These are phyloP conservation scores for Rutidosis leptorrhynchoides DNA, from an alignment of 129 eudicot genomes.

Conservation along the genomic window DNA sequence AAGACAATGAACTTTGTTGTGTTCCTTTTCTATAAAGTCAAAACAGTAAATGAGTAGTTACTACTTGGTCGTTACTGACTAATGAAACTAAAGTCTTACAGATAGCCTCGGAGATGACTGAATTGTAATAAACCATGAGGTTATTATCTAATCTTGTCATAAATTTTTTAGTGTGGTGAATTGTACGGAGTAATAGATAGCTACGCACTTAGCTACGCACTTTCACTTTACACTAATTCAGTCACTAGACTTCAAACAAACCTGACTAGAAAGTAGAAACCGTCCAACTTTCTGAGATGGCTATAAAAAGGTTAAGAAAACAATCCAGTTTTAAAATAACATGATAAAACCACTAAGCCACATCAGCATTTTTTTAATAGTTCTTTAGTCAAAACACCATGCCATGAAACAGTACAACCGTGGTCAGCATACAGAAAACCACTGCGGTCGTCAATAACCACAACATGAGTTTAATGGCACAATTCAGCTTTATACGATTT, in stretches of 20 bases:
- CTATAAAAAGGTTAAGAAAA: neutral
- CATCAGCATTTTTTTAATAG: neutral
- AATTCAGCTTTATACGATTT: neutral
- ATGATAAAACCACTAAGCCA: neutral
- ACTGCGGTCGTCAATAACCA: neutral
- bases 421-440: neutral
- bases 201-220: constrained; percentile 6
- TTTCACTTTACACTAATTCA: neutral
- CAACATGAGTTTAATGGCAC: neutral
- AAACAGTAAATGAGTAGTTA: too few relatives aligned
- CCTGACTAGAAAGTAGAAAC: neutral
- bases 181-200: constrained; percentile 44
- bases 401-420: neutral
- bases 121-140: constrained; percentile 45
- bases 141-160: neutral
- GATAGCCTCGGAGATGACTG: constrained; percentile 76
- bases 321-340: too few relatives aligned
- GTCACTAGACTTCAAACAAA: neutral
- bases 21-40: neutral
- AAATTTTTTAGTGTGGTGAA: too few relatives aligned
- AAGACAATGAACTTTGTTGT: neutral
- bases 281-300: neutral
- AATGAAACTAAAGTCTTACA: constrained; percentile 56
- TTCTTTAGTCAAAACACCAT: neutral
- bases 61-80: constrained; percentile 23